Evolutionary conservation across 768 basidiomycete species (phyloP), one percentile per base, ranked within the genome.

Genomic region (Amylocystis lapponica): DNA sequence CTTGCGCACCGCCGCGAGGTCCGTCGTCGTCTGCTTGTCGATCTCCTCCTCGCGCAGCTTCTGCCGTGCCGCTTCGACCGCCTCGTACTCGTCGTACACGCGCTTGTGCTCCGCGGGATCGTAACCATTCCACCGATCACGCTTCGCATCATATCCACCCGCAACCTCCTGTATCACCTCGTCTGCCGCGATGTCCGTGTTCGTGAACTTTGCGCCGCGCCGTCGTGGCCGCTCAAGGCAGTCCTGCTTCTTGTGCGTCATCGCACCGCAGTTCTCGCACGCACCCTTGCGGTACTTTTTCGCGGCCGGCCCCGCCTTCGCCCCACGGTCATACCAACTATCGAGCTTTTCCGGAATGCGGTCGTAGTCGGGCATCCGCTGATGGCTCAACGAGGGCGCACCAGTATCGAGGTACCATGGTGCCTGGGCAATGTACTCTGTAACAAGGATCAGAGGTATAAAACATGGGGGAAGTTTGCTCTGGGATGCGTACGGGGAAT

Each of bases 321-420:
- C 74, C 12, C 90, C 90, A 50, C 95, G 78, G 64, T 91, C 86
- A 62, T 96, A 97, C 87, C 93, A 94, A 47, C 79, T 78, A 54
- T 93, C 83, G 53, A 94, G 81, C 63, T 86, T 88, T 59, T 72
- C 70, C 13, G 70, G 38, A 8, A 76, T 62, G 42, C 70, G 76
- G 49, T 81, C 80, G 23, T 84, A 79, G 4, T 71, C 52, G 17
- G 76, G 83, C 48, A 83, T 80, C 54, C 95, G 83, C 62, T 99
- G 96, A 72, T 97, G 95, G 59, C 83, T 89, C 42, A 99, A 75
- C 9, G 93, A 93, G 1, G 96, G 93, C 26, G 79, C 83, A 35
- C 92, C 96, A 4, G 87, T 92, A 65, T 97, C 90, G 52, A 95
- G 78, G 65, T 98, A 99, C 96, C 96, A 99, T 45, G 96, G 96